These are phyloP conservation scores for Colletotrichum cordylinicola DNA, from an alignment of 2,329 filamentous ascomycete species.

Conservation along the genomic window DNA sequence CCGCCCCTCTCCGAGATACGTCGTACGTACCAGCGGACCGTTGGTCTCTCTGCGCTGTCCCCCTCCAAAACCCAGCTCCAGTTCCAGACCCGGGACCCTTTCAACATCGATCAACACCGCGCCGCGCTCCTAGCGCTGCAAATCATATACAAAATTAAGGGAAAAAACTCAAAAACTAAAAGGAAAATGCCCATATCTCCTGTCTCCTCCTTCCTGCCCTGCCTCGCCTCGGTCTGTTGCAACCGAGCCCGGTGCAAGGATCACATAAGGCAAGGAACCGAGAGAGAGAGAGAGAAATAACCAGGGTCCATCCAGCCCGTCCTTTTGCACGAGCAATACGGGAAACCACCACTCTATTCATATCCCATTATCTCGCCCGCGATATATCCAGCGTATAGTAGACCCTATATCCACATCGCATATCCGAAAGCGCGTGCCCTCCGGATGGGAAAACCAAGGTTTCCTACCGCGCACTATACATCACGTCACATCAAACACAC, in stretches of 20 bases:
- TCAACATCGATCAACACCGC: background rate
- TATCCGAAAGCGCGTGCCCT: background rate
- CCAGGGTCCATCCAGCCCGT: background rate
- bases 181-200: background rate
- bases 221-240: background rate
- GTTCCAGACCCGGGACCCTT: background rate
- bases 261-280: background rate
- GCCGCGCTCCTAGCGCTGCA: background rate
- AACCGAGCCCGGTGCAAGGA: constrained; percentile 10
- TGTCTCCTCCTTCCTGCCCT: too few species aligned
- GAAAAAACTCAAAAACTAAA: background rate
- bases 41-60: background rate
- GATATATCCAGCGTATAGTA: background rate
- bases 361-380: background rate
- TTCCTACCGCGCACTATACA: background rate
- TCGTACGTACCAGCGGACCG: background rate
- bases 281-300: background rate
- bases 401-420: background rate
- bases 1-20: background rate
- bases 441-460: background rate
- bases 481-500: background rate
- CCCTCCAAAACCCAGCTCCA: background rate
- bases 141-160: background rate
- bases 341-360: background rate
- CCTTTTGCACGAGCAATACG: background rate